Evolutionary conservation across 2,329 filamentous ascomycete species (phyloP).

Genomic region (Xylariaceae sp.): DNA sequence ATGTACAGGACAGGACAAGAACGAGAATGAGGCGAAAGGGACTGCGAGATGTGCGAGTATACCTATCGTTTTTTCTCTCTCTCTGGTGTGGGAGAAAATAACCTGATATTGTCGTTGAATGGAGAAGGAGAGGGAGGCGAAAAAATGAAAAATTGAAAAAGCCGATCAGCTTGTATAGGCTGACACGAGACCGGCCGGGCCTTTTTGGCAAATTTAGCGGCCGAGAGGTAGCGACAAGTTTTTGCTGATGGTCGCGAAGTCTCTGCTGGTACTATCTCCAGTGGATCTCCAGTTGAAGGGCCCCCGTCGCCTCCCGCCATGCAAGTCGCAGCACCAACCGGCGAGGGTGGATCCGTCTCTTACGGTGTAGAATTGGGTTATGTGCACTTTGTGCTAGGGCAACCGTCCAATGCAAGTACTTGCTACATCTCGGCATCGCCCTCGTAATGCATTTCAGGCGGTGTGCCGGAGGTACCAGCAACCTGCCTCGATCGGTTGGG

Average conservation of each 20-base stretch:
- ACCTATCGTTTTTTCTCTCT: too few relatives aligned
- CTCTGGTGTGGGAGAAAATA: background rate
- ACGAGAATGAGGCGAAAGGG: background rate
- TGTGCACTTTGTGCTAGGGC: too few relatives aligned
- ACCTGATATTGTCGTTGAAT: background rate
- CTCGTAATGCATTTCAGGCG: background rate
- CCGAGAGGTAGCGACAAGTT: background rate
- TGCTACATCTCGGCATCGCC: too few relatives aligned
- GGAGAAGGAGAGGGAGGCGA: background rate
- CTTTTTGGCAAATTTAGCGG: conserved; percentile 2
- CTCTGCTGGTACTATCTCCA: background rate
- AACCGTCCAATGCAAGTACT: too few relatives aligned
- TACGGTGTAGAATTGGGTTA: background rate
- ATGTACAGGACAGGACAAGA: background rate
- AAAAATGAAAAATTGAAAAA: background rate
- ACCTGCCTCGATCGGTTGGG: background rate
- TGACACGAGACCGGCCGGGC: conserved; percentile 16
- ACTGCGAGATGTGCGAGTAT: background rate
- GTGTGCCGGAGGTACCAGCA: background rate
- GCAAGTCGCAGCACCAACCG: background rate
- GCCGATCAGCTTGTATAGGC: conserved; percentile 10
- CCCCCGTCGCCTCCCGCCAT: background rate
- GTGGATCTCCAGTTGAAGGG: background rate
- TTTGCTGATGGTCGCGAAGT: background rate
- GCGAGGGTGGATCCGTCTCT: background rate